Evolutionary conservation across 2,329 filamentous ascomycete species (phyloP).

Genomic region (Endocalyx cinctus): DNA sequence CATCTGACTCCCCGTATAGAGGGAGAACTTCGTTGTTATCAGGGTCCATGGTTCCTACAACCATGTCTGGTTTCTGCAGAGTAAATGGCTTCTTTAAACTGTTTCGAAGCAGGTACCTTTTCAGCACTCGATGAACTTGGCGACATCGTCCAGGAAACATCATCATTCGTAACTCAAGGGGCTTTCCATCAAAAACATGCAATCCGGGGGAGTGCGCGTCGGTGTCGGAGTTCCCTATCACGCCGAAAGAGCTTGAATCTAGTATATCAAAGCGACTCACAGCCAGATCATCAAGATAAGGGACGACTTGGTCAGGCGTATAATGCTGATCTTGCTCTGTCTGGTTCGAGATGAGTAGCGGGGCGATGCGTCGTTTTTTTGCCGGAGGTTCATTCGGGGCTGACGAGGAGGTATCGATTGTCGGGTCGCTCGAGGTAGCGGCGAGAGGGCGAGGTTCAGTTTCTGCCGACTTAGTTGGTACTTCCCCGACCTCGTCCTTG

Average conservation of each 20-base stretch:
- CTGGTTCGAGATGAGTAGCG: slow-evolving; percentile 14
- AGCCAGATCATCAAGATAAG: slow-evolving; percentile 22
- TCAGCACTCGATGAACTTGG: slow-evolving; percentile 20
- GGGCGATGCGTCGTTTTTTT: slow-evolving; percentile 23
- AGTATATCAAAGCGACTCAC: slow-evolving; percentile 21
- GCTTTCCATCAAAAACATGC: too few relatives aligned
- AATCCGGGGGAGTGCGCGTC: too few relatives aligned
- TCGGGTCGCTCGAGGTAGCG: too few relatives aligned
- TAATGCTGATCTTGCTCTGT: slow-evolving; percentile 12
- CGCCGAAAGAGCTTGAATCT: slow-evolving; percentile 4
- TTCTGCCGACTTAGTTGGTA: too few relatives aligned
- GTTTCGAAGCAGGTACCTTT: slow-evolving; percentile 14
- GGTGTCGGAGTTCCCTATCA: neutral
- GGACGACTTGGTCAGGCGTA: slow-evolving; percentile 7
- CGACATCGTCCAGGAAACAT: slow-evolving; percentile 15
- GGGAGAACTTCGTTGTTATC: slow-evolving; percentile 40
- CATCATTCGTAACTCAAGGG: too few relatives aligned
- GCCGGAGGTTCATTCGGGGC: slow-evolving; percentile 3
- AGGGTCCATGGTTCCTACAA: slow-evolving; percentile 21
- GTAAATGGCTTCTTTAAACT: slow-evolving; percentile 1
- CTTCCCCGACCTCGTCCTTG: too few relatives aligned
- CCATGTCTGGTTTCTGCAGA: slow-evolving; percentile 20
- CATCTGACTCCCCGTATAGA: slow-evolving; percentile 50
- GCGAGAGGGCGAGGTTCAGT: too few relatives aligned
- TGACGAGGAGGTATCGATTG: neutral